Percentiles rank a stretch among this genome's conserved stretches.
These are phyloP conservation scores for Alternaria ventricosa DNA, from an alignment of 2,329 filamentous ascomycete species.

Conservation along the genomic window DNA sequence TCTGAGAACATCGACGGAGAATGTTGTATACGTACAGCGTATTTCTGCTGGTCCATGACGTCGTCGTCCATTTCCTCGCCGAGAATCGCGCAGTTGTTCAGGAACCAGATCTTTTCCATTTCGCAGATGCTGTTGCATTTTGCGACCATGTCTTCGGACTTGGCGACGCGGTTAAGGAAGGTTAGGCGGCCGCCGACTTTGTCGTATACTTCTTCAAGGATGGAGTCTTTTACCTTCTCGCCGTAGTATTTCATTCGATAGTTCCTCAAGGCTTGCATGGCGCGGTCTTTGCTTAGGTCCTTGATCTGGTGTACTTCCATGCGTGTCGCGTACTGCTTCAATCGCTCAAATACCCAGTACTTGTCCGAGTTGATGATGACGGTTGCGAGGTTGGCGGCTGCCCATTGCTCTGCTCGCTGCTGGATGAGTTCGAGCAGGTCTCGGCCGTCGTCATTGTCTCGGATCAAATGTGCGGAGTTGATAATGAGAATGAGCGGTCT, in stretches of 20 bases:
- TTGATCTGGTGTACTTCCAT: conserved; percentile 91
- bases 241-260: conserved; percentile 82
- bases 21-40: conserved; percentile 73
- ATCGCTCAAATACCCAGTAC: conserved; percentile 96
- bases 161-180: conserved; percentile 90
- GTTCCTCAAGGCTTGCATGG: conserved; percentile 75
- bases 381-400: conserved; percentile 87
- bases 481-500: conserved; percentile 88
- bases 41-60: conserved; percentile 98
- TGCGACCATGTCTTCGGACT: conserved; percentile 76
- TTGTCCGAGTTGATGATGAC: conserved; percentile 96
- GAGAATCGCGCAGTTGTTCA: conserved; percentile 79
- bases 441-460: conserved; percentile 90
- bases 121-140: conserved; percentile 77
- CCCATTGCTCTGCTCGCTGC: conserved; percentile 95
- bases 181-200: conserved; percentile 86
- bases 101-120: conserved; percentile 77
- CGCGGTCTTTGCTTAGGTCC: conserved; percentile 80
- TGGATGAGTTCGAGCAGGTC: conserved; percentile 94
- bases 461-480: conserved; percentile 89
- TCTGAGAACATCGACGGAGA: too few species aligned
- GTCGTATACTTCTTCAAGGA: conserved; percentile 81
- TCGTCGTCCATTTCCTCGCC: conserved; percentile 88
- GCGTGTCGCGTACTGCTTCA: conserved; percentile 89
- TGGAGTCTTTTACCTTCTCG: conserved; percentile 61